Evolutionary conservation across 2,329 filamentous ascomycete species (phyloP), one percentile per base, ranked within the genome.

Genomic region (Coniochaeta ligniaria): DNA sequence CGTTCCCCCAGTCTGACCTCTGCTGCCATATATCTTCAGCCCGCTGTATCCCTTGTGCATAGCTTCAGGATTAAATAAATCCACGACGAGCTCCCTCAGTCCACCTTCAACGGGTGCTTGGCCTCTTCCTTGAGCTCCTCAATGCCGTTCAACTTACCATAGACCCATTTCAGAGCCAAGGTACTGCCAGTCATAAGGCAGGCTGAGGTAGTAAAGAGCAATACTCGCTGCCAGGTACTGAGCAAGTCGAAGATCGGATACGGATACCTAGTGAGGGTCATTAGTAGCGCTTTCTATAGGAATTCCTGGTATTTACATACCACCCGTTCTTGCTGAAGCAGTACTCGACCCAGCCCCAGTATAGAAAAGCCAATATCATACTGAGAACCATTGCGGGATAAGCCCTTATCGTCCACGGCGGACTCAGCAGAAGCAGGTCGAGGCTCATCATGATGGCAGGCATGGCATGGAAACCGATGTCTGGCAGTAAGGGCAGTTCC

Each of bases 171-270:
- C 63, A 96, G 75, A 11, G 80, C 74, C 24, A 84, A 76, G 0
- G 90, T 93, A 65, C 86, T 91, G 3, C 78, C 71, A 2, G 89
- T 87, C 85, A 96, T 93, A 17, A 90, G 73, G 1, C 82, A 69
- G 0, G 90, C 92, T 47, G 90, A 89, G 20, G 83, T 75, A 0
- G 79, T 80, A 66, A 96, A 96, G 11, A 96, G 77, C 0, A 83
- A 74, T 9, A 86, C 76, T 22, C 93, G 83, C 69, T 92, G 87
- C 57, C 76, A 70, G 0, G 85, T 89, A 57, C 79, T 81, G 47
- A 96, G 76, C 52, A 90, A 71, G 9, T 80, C 86, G 64, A 97
- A 94, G 28, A 96, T 81, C 1, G 93, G 92, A 72, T 97, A 96
- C 0, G 92, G 92, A 67, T 96, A 96, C 79, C 87, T 89, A 59